A percentile compares a stretch with the other conserved stretches of the same genome.
Evolutionary conservation across 2,329 filamentous ascomycete genomes (phyloP).

Genomic region (Ophiostoma sp.): DNA sequence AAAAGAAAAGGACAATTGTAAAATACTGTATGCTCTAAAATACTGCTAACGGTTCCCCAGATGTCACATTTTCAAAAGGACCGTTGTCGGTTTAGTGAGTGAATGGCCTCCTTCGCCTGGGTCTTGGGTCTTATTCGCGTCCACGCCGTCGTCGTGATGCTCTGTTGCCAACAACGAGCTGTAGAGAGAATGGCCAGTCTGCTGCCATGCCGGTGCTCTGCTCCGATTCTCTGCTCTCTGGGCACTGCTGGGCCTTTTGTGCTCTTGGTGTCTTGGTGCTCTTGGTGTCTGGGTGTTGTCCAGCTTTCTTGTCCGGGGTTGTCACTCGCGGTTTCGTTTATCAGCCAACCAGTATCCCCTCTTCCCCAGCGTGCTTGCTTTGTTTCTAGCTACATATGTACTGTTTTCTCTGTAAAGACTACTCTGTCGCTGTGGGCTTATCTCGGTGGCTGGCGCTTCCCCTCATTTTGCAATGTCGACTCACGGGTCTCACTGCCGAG

Average conservation of each 20-base stretch:
- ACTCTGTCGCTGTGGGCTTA: not conserved
- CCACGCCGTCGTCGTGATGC: too few species aligned
- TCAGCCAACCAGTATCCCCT: not conserved
- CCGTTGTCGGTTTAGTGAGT: not conserved
- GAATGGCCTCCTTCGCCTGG: not conserved
- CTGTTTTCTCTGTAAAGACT: too few species aligned
- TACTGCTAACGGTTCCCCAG: not conserved
- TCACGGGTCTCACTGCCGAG: conserved; percentile 4
- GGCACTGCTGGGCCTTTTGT: not conserved
- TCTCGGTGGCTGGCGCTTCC: conserved; percentile 1
- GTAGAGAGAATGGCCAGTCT: not conserved
- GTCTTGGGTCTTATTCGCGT: not conserved
- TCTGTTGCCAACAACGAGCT: not conserved
- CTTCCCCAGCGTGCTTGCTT: not conserved
- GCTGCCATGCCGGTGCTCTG: not conserved
- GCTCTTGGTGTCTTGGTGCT: not conserved
- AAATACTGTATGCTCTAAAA: not conserved
- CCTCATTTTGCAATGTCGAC: not conserved
- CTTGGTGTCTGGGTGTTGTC: not conserved
- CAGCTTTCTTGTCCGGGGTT: not conserved
- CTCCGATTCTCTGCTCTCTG: not conserved
- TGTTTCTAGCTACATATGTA: too few species aligned
- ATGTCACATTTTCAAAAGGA: not conserved
- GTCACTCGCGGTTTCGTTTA: not conserved
- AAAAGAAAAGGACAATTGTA: not conserved